A percentile compares a stretch with the other conserved stretches of the same genome.
Evolutionary conservation across 495 filamentous ascomycete species (phyloP).

Genomic region (Emericellopsis terricola): DNA sequence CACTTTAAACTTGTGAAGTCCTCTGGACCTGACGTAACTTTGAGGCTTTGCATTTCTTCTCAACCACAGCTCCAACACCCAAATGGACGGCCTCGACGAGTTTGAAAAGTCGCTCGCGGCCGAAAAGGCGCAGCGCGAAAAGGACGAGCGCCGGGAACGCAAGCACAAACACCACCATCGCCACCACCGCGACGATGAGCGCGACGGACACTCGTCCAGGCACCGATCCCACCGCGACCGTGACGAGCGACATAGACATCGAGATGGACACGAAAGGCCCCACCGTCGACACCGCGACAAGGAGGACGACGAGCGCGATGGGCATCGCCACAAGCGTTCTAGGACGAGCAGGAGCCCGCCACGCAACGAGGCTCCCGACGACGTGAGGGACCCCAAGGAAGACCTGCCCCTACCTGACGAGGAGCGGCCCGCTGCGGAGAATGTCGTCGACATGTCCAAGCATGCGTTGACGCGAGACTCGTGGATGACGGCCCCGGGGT

Average conservation of each 20-base stretch:
- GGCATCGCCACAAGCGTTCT: constrained; percentile 28
- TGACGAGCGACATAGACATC: constrained; percentile 12
- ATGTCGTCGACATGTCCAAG: not conserved
- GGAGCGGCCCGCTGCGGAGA: constrained; percentile 15
- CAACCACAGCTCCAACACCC: not conserved
- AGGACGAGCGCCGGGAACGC: constrained; percentile 18
- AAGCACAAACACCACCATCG: constrained; percentile 28
- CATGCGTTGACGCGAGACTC: constrained; percentile 39
- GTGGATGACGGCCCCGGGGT: constrained; percentile 87
- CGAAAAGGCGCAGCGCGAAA: constrained; percentile 30
- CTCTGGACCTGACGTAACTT: too few relatives aligned
- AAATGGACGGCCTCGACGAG: constrained; percentile 34
- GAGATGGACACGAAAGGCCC: constrained; percentile 7
- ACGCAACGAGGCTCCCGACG: constrained; percentile 16
- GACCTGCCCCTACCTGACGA: constrained; percentile 27
- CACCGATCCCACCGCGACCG: constrained; percentile 12
- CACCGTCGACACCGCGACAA: constrained; percentile 24
- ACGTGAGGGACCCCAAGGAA: constrained; percentile 23
- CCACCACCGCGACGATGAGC: constrained; percentile 17
- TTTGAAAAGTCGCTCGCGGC: constrained; percentile 35
- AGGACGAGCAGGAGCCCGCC: constrained; percentile 7
- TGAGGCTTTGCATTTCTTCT: too few relatives aligned
- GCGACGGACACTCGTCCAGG: too few relatives aligned
- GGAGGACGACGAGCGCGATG: constrained; percentile 18
- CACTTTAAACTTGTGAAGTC: too few relatives aligned